Evolutionary conservation across 1,284 basidiomycete species (phyloP), one percentile per base, ranked within the genome.

Genomic region (Calocybe gambosa): DNA sequence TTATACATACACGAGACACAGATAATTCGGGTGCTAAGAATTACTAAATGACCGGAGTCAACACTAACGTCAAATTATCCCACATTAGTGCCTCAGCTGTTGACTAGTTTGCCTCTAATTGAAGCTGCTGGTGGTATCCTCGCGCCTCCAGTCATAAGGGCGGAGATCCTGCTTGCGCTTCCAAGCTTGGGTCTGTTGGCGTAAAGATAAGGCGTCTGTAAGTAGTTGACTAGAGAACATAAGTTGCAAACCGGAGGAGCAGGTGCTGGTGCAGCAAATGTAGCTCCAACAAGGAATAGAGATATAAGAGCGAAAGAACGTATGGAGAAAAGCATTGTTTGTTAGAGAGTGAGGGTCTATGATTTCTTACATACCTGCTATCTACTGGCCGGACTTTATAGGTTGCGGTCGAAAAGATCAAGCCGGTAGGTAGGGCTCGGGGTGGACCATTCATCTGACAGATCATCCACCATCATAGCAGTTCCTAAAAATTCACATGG

Each of bases 211-310:
- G 29, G 12, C n/a, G 8, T 15, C 7, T 19, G n/a, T 36, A 15
- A 15, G 23, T 8, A n/a, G 25, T 16, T 3, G 10, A 38, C 16
- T 8, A 23, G 13, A 7, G n/a, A n/a, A n/a, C n/a, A n/a, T n/a
- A 21, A 28, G 35, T 20, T 39, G 39, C 34, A 39, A 31, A 41
- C 43, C n/a, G 31, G 31, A 50, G 39, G 49, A 39, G 39, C 39
- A 59, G 63, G 42, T 46, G 66, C 63, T 45, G 68, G 67, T 33
- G 60, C 51, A 52, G 65, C 62, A 51, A 60, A 57, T 45, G 57
- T 59, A 39, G 56, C 54, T 35, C 58, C 54, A 23, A 59, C 50
- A 42, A 67, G 51, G 47, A 64, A 50, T 47, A 67, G 49, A 28
- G 60, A 58, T 33, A 68, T 42, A 31, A 62, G 39, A 39, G 58